phyloP scores from a whole-genome alignment of 441 rosid genomes.

The Biscutella laevigata region DNA sequence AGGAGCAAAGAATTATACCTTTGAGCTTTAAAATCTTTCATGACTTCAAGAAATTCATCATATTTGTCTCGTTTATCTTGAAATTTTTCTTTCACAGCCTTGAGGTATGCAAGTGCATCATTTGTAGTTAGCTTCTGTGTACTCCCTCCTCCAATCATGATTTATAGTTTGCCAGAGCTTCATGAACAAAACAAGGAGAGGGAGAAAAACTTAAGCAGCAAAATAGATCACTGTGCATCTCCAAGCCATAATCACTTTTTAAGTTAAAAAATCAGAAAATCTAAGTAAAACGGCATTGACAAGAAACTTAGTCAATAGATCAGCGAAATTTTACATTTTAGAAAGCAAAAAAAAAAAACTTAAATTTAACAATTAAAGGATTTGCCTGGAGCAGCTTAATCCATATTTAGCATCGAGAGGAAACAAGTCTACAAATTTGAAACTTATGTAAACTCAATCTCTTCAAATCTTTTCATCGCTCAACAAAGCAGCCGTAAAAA shows the following conservation, averaged over 20 bases:
- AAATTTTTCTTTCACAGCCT: slow-evolving; percentile 90
- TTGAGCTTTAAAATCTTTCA: too few relatives aligned
- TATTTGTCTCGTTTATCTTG: slow-evolving; percentile 85
- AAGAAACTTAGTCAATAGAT: too few relatives aligned
- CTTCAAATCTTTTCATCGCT: too few relatives aligned
- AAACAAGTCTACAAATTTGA: slow-evolving; percentile 52
- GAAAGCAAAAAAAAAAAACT: too few relatives aligned
- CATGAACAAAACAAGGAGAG: slow-evolving; percentile 4
- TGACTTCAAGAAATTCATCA: too few relatives aligned
- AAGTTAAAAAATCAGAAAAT: too few relatives aligned
- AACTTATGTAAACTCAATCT: slow-evolving; percentile 45
- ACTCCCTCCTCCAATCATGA: slow-evolving; percentile 41
- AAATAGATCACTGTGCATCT: slow-evolving; percentile 14
- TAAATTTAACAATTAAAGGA: neutral
- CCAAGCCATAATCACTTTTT: too few relatives aligned
- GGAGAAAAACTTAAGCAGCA: slow-evolving; percentile 6
- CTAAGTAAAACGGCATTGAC: too few relatives aligned
- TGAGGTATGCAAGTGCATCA: slow-evolving; percentile 92
- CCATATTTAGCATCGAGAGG: slow-evolving; percentile 28
- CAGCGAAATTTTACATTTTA: too few relatives aligned
- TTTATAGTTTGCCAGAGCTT: slow-evolving; percentile 64
- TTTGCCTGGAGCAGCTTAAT: neutral
- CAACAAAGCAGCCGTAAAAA: too few relatives aligned
- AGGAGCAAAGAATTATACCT: slow-evolving; percentile 8
- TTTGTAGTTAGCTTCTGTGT: slow-evolving; percentile 80